Evolutionary conservation across 2,329 filamentous ascomycete species (phyloP).

Genomic region (Fusarium sambucinum): DNA sequence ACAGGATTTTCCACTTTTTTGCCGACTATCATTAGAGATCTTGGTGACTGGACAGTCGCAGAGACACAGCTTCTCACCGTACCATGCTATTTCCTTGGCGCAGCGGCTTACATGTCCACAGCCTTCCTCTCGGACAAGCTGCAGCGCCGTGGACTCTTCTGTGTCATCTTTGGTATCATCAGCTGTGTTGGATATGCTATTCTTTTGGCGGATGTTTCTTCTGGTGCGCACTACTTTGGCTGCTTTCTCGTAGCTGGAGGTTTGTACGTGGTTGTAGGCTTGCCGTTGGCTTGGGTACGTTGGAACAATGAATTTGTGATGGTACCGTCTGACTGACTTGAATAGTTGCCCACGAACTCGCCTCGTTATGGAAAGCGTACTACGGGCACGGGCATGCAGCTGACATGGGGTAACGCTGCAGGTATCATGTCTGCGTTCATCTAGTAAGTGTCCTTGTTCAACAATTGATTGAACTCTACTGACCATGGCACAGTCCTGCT

Average conservation of each 20-base stretch:
- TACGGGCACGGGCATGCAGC: slow-evolving; percentile 76
- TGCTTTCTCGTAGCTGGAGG: slow-evolving; percentile 82
- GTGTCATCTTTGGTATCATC: slow-evolving; percentile 70
- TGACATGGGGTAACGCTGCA: slow-evolving; percentile 76
- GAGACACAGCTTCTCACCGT: slow-evolving; percentile 82
- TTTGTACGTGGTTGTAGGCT: slow-evolving; percentile 71
- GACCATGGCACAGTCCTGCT: slow-evolving; percentile 54
- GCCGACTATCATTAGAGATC: slow-evolving; percentile 79
- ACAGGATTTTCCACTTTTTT: slow-evolving; percentile 80
- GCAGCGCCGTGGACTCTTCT: slow-evolving; percentile 74
- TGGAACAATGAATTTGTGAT: neutral
- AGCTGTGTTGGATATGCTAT: slow-evolving; percentile 77
- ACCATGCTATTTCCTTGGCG: slow-evolving; percentile 80
- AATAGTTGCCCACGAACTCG: slow-evolving; percentile 70
- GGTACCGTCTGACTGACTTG: slow-evolving; percentile 4
- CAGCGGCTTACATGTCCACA: slow-evolving; percentile 73
- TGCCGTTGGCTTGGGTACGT: slow-evolving; percentile 67
- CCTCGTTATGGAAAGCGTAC: slow-evolving; percentile 83
- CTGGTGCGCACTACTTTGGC: slow-evolving; percentile 77
- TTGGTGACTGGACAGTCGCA: slow-evolving; percentile 72
- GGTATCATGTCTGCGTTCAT: slow-evolving; percentile 82
- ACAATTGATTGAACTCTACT: neutral
- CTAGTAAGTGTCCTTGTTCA: slow-evolving; percentile 52
- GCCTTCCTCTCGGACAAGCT: slow-evolving; percentile 76
- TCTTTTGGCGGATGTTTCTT: slow-evolving; percentile 69